Base-by-base conservation (phyloP, 2,329 filamentous ascomycete species). In the Sclerotinia sclerotiorum region DNA sequence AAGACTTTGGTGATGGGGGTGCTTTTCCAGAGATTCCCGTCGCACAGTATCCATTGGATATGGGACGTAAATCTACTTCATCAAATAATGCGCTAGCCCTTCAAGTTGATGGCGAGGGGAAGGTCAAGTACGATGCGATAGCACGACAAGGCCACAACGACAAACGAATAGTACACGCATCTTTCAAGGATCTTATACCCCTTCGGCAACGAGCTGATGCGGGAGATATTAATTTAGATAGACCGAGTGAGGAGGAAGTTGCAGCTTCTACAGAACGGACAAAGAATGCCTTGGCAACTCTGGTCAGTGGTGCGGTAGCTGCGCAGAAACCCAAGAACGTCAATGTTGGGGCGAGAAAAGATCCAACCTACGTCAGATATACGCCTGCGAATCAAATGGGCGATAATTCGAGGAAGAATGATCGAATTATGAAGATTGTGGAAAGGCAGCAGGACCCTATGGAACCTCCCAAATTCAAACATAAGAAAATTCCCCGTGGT, bases 341-440 rank as follows among this genome's bases (percentile, higher is more conserved):
- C 74, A 94, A 93, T 75, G 87, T 90, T 10, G 90, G 89, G n/a
- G 85, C 87, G 62, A 85, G 91, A 72, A 90, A 90, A 68, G 94
- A 97, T 69, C 89, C 95, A 7, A 98, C 94, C 0, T 99, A 93
- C 79, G 95, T 99, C 69, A 88, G 93, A 72, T 99, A 99, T 78
- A 98, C 94, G 21, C 95, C 95, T 5, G 92, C 94, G 54, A 94
- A 95, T 75, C 95, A 99, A 81, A 97, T 99, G 93, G 95, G 95
- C 17, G 92, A 93, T 78, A 87, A 83, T 32, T 88, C 87, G 51
- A 90, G 89, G 79, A 97, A 97, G 81, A 92, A 93, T 75, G 94
- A 98, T 76, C 89, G 95, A 19, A 97, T 99, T 73, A 96, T 99
- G 87, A 98, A 98, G 83, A 98, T 99, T 80, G 93, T 97, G 49